phyloP scores from a whole-genome alignment of 2,329 filamentous ascomycete species.

The Westerdykella sp. region DNA sequence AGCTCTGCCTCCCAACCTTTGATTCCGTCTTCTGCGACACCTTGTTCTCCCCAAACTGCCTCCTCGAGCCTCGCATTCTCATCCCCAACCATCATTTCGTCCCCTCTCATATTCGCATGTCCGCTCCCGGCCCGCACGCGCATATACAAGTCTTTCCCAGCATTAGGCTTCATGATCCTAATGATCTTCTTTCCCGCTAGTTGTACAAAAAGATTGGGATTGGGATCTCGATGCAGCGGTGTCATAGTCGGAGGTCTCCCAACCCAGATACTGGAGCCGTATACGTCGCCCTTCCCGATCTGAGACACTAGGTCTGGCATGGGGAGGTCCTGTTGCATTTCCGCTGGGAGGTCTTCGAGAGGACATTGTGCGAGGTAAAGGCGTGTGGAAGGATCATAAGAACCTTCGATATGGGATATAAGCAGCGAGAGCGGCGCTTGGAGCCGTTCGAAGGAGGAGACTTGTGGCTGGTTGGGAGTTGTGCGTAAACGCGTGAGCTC shows the following conservation, averaged over 20 bases:
- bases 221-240: conserved; percentile 85
- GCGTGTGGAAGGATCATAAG: conserved; percentile 28
- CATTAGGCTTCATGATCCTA: conserved; percentile 60
- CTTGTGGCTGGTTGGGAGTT: conserved; percentile 3
- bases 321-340: conserved; percentile 60
- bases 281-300: conserved; percentile 75
- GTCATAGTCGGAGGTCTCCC: conserved; percentile 83
- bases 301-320: conserved; percentile 57
- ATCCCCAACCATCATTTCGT: conserved; percentile 84
- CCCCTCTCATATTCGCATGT: conserved; percentile 56
- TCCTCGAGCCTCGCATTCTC: conserved; percentile 62
- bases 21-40: conserved; percentile 1
- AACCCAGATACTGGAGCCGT: conserved; percentile 81
- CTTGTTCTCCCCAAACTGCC: conserved; percentile 58
- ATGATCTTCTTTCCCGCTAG: conserved; percentile 66
- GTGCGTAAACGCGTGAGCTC: conserved; percentile 47
- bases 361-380: conserved; percentile 84
- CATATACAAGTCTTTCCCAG: conserved; percentile 61
- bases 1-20: conserved; percentile 43
- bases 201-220: conserved; percentile 88
- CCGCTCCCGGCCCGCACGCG: conserved; percentile 44
- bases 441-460: conserved; percentile 51
- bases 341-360: conserved; percentile 59
- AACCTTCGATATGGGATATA: conserved; percentile 45
- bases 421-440: conserved; percentile 60